A percentile compares a stretch with the other conserved stretches of the same genome.
These are phyloP conservation scores for Arthrobotrys conoides DNA, from an alignment of 2,329 filamentous ascomycete genomes.

Conservation along the genomic window DNA sequence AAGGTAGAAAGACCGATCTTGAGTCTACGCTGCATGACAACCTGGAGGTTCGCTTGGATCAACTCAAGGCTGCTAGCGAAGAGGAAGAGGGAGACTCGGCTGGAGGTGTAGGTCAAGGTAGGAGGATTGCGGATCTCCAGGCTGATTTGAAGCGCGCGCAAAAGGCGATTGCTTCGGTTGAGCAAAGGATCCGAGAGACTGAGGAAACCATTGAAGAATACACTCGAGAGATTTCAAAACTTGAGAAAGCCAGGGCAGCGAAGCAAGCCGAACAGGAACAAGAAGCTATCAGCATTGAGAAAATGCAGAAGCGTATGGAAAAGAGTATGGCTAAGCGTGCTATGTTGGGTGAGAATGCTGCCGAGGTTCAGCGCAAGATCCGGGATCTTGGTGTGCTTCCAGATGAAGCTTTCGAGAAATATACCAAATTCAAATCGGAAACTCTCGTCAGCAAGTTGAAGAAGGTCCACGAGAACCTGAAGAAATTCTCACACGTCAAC, in stretches of 20 bases:
- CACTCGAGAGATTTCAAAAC: constrained; percentile 65
- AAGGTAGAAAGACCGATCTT: constrained; percentile 83
- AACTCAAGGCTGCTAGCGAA: constrained; percentile 77
- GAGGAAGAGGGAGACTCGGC: constrained; percentile 73
- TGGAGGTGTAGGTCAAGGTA: constrained; percentile 73
- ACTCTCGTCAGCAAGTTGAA: constrained; percentile 81
- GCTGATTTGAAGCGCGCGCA: constrained; percentile 84
- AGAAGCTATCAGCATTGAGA: constrained; percentile 81
- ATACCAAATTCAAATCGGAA: constrained; percentile 84
- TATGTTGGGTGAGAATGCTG: constrained; percentile 80
- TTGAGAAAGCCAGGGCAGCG: constrained; percentile 67
- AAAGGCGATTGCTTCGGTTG: constrained; percentile 77
- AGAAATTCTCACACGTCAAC: constrained; percentile 98
- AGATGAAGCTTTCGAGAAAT: constrained; percentile 93
- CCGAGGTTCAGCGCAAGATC: constrained; percentile 88
- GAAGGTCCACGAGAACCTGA: constrained; percentile 91
- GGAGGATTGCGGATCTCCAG: constrained; percentile 81
- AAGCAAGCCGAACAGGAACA: constrained; percentile 75
- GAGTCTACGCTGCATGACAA: constrained; percentile 93
- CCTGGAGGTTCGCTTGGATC: constrained; percentile 86
- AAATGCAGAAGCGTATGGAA: constrained; percentile 89
- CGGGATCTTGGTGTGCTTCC: constrained; percentile 92
- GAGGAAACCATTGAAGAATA: constrained; percentile 78
- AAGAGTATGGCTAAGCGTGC: constrained; percentile 92
- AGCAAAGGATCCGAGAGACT: constrained; percentile 79